Base-by-base conservation (phyloP, 129 eudicot genomes). In the Flaveria ramosissima region DNA sequence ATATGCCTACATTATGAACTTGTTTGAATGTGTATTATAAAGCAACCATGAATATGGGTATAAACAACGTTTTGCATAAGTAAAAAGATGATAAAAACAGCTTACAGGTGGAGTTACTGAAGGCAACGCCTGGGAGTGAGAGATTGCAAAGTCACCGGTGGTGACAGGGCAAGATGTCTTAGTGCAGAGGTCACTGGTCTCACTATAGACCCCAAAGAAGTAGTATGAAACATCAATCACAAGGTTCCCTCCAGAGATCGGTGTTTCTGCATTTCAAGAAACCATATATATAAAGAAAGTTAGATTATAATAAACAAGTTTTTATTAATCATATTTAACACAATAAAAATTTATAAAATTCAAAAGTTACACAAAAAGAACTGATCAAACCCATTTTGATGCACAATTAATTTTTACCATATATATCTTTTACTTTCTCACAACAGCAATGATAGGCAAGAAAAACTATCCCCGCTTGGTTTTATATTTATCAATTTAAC, bases 91-190 rank as follows among this genome's bases (percentile, higher is more conserved):
- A 24, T 6, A 7, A 63, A n/a, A 10, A 45, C 21, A 41, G 88
- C 98, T 90, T 83, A 93, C 97, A 50, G 98, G 98, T 17, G 98
- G 98, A 75, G 98, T 88, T 73, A 77, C 70, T 55, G 89, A 89
- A 43, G 98, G 98, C 76, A 93, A 77, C n/a, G 85, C 81, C 83
- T 93, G 97, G 66, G 98, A 75, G 86, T 90, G 98, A 69, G 97
- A 78, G 47, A 93, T 86, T 19, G 82, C 84, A 75, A 93, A 93
- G 62, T 85, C 86, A 64, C 98, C 98, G 67, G 74, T 50, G 70
- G 88, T 36, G 57, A 87, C 84, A 43, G 97, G 98, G 83, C 98
- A 93, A 20, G 86, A 48, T 7, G 96, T 93, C 82, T 93, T 88
- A 27, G 53, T 53, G 74, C 97, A 93, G 50, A 93, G 83, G 74